Base-by-base conservation (phyloP, 2,329 filamentous ascomycete species). In the Pseudocercospora fijiensis region DNA sequence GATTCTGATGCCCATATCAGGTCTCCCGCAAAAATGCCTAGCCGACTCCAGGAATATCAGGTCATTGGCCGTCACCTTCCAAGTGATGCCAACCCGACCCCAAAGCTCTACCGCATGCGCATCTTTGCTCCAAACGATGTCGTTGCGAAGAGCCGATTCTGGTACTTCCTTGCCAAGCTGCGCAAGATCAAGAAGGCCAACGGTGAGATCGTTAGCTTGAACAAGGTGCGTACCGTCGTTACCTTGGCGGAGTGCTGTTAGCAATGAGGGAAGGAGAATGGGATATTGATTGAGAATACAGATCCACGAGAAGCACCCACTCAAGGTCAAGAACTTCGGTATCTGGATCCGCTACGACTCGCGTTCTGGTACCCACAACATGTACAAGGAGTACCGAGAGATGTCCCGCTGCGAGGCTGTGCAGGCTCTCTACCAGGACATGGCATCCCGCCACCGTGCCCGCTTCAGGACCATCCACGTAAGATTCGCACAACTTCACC, bases 331-430 rank as follows among this genome's bases (percentile, higher is more conserved):
- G 92, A 99, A 97, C 91, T 98, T 99, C 82, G 95, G 95, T 82
- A 89, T 99, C 88, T 99, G 96, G 96, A 90, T 99, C 85, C 93
- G 96, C 81, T 99, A 99, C 86, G 94, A 99, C 86, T 99, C 96
- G 70, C 94, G 95, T 83, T 98, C 95, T 77, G 95, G 95, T 77
- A 99, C 95, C 78, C 95, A 99, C 92, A 99, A 99, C 90, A 99
- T 99, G 95, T 99, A 99, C 92, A 98, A 98, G 90, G 95, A 99
- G 90, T 98, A 97, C 90, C 91, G 95, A 81, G 95, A 98, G 88
- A 91, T 98, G 88, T 94, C 91, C 80, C 88, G 95, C 83, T 91
- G 90, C 78, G 94, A 95, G 75, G 95, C 95, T 73, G 94, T 98
- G 78, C 91, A 98, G 84, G 84, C 94, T 75, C 88, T 99, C 80